Evolutionary conservation across 148 eudicot genomes (phyloP).

Genomic region (Chenopodium album): DNA sequence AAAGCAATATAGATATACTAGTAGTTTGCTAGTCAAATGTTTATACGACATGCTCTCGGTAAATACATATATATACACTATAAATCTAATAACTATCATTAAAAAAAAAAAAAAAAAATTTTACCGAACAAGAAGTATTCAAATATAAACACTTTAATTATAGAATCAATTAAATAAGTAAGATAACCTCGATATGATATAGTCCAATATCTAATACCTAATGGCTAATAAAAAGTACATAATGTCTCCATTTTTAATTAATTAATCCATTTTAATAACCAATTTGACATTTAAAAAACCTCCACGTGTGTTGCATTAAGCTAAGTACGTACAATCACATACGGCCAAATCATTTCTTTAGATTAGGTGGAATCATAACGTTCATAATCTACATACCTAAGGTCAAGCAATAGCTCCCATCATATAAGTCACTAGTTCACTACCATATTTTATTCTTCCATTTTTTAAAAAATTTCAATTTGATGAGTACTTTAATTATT

Average conservation of each 20-base stretch:
- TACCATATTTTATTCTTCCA: neutral
- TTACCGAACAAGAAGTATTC: no score
- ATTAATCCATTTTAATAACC: neutral
- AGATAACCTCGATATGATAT: no score
- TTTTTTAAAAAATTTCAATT: neutral
- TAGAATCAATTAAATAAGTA: no score
- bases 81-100: no score
- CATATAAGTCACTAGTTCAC: conserved; percentile 16
- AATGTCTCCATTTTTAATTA: neutral
- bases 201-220: neutral
- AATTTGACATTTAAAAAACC: neutral
- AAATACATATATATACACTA: no score
- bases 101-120: no score
- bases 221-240: no score
- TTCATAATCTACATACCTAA: conserved; percentile 14
- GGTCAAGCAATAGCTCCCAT: conserved; percentile 24
- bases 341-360: conserved; percentile 16
- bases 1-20: neutral
- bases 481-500: neutral
- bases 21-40: neutral
- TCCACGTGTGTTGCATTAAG: conserved; percentile 8
- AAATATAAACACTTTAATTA: no score
- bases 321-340: conserved; percentile 19
- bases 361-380: conserved; percentile 23
- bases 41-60: neutral